Conservation (phyloP, 768 basidiomycete genomes). For the Collybia mongolica region DNA sequence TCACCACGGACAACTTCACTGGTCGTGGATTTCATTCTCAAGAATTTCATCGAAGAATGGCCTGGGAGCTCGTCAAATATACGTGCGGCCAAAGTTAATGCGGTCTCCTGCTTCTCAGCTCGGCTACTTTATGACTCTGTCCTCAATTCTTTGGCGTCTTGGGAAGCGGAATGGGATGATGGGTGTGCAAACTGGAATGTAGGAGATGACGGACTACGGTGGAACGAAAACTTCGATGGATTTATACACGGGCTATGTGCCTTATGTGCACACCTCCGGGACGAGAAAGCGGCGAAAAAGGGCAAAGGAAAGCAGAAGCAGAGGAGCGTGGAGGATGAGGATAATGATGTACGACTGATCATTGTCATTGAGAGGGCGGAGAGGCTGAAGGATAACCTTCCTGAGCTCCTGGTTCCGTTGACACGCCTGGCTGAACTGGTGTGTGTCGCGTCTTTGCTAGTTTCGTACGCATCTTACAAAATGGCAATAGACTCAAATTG, state of each 20-base stretch:
- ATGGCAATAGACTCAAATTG: conserved; percentile 48
- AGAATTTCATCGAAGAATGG: conserved; percentile 12
- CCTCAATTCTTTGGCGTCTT: conserved; percentile 57
- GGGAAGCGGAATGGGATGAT: conserved; percentile 56
- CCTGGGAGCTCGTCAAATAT: conserved; percentile 25
- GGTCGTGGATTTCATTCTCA: conserved; percentile 39
- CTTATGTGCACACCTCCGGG: conserved; percentile 26
- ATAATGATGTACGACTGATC: conserved; percentile 44
- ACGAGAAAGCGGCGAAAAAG: not conserved
- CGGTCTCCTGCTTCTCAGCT: conserved; percentile 57
- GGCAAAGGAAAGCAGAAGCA: conserved; percentile 24
- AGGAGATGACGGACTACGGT: conserved; percentile 37
- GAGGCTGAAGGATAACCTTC: conserved; percentile 56
- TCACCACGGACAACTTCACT: conserved; percentile 44
- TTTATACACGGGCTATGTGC: conserved; percentile 68
- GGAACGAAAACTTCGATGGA: conserved; percentile 64
- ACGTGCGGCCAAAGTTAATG: conserved; percentile 48
- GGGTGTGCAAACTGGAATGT: conserved; percentile 61
- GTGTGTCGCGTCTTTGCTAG: conserved; percentile 15
- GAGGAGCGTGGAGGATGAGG: conserved; percentile 6
- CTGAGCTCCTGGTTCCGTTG: conserved; percentile 69
- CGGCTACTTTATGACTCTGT: conserved; percentile 66
- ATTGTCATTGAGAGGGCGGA: conserved; percentile 70
- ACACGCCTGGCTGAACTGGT: conserved; percentile 74
- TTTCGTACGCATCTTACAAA: conserved; percentile 3